Evolutionary conservation across 75 land plant species (phyloP), one percentile per base, ranked within the genome.

Genomic region (Pinus albicaulis): DNA sequence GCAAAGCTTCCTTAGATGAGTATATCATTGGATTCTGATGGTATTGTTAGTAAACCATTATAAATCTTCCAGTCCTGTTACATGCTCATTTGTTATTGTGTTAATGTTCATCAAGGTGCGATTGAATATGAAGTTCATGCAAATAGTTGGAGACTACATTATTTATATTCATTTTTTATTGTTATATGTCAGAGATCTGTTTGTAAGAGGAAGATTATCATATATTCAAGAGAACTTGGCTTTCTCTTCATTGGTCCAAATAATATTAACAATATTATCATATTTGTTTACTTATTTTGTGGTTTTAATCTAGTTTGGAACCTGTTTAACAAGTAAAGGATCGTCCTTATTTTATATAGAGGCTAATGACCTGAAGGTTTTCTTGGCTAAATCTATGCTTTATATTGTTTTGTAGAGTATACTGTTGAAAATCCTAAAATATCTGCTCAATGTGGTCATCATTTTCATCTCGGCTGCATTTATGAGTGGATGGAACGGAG

Each of bases 401-500:
- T 56, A 15, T 55, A 22, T 76, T 24, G 64, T 56, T 73, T 48
- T 82, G 82, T 85, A 89, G 91, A 83, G 59, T 89, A 89, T 77
- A 84, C 89, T n/a, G 56, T 69, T 34, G 91, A 89, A 77, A 87
- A 89, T 59, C 91, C 91, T 8, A 89, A 87, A 63, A 89, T 89
- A 57, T 61, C 78, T 52, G 84, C 91, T 63, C 82, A 82, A 69
- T 89, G 91, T 57, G 75, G 85, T 80, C 91, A 89, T 53, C 91
- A 89, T 82, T 89, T 82, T 64, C 91, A 89, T 59, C 85, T 89
- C n/a, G 87, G 83, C 56, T 89, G 91, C 77, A 89, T 89, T 59
- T 84, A 86, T 77, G 89, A 89, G 71, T 89, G 91, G 91, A 86
- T 87, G 91, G 91, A 89, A 56, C 84, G 91, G 73, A 89, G 91